Base-by-base conservation (phyloP, 148 eudicot genomes). In the Drosera capensis region DNA sequence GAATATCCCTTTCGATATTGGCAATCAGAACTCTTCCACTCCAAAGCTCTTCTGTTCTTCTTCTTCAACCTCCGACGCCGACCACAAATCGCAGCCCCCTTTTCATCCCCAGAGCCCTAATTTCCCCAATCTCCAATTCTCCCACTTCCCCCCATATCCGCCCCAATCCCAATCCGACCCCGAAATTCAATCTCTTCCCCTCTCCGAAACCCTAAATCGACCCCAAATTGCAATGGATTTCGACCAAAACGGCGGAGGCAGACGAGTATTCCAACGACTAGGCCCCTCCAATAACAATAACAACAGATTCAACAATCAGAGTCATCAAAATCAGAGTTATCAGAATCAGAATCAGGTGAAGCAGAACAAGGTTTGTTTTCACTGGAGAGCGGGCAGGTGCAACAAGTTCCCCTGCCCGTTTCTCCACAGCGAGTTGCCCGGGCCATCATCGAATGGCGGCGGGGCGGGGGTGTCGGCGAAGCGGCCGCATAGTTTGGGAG, bases 331-430 rank as follows among this genome's bases (percentile, higher is more conserved):
- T 34, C 40, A 38, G 7, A 19, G 24, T 17, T 24, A 14, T 8
- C 49, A 49, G n/a, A 52, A 51, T 19, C 19, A 39, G 29, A 19
- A 51, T 40, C 31, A 43, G 45, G 16, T 54, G 8, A 47, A 45
- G 23, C 51, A 59, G 15, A 76, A 73, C n/a, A 78, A 70, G 47
- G 99, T 92, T 0, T 92, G 99, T 25, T 71, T 12, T 37, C 58
- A 78, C 40, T 92, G 95, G 99, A 58, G 62, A 46, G 76, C 76
- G 22, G 99, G 95, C 3, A 72, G 78, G 45, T 92, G 99, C 49
- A 62, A 29, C 25, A 52, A 94, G 4, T 40, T 7, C 45, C 94
- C 76, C 2, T 92, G 95, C 37, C 60, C 64, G 1, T 92, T 60
- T 51, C 51, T 92, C 9, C 99, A 85, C 56, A 26, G 80, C n/a